Conservation (phyloP, 495 filamentous ascomycete species). For the Jackrogersella minutella region DNA sequence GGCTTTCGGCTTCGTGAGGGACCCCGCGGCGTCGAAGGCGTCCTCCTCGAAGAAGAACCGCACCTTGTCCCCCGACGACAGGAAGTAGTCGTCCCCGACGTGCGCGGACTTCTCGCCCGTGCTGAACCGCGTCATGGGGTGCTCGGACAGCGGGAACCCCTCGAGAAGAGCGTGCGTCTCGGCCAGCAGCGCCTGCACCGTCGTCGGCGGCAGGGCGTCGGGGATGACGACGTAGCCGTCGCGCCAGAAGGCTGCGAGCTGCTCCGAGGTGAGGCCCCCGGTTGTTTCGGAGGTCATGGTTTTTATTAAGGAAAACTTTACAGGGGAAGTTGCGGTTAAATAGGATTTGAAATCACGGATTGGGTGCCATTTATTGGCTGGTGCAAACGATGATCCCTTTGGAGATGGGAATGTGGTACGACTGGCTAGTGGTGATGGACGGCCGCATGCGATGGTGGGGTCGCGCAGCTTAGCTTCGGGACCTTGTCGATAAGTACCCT, state of each 20-base stretch:
- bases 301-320: background rate
- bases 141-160: slow-evolving; percentile 74
- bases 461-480: slow-evolving; percentile 20
- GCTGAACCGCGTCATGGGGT: slow-evolving; percentile 92
- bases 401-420: background rate
- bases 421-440: background rate
- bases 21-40: slow-evolving; percentile 67
- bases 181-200: slow-evolving; percentile 70
- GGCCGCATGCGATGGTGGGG: slow-evolving; percentile 29
- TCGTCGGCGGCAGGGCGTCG: slow-evolving; percentile 69
- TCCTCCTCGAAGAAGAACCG: slow-evolving; percentile 97
- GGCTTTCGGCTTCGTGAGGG: slow-evolving; percentile 76
- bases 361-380: slow-evolving; percentile 1
- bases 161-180: slow-evolving; percentile 79
- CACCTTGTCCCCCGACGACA: slow-evolving; percentile 85
- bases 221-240: slow-evolving; percentile 94
- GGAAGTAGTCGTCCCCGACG: slow-evolving; percentile 95
- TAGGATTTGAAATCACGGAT: background rate
- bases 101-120: slow-evolving; percentile 77
- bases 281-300: slow-evolving; percentile 32
- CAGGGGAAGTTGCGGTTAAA: background rate
- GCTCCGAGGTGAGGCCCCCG: slow-evolving; percentile 71
- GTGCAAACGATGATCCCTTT: background rate
- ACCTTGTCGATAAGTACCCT: slow-evolving; percentile 39
- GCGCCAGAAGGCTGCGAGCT: slow-evolving; percentile 74